A percentile compares a stretch with the other conserved stretches of the same genome.
These are phyloP conservation scores for Claviceps pazoutovae DNA, from an alignment of 2,329 filamentous ascomycete species.

Conservation along the genomic window DNA sequence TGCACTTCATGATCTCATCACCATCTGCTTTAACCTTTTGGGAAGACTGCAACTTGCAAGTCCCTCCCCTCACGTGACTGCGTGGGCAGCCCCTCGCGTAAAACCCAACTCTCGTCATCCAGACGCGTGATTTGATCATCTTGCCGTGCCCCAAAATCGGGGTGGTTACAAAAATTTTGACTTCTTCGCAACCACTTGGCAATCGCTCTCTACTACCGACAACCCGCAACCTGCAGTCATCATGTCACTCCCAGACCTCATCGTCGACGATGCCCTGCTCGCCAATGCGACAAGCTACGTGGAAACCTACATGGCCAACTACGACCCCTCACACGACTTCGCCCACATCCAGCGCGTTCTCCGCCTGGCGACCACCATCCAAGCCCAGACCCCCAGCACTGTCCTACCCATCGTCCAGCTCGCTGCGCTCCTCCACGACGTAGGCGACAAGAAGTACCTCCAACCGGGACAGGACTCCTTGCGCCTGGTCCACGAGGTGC, in stretches of 20 bases:
- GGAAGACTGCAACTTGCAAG: background rate
- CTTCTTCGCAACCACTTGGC: too few species aligned
- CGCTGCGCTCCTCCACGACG: conserved; percentile 69
- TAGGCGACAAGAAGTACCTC: conserved; percentile 75
- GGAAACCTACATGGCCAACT: conserved; percentile 57
- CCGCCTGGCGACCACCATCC: conserved; percentile 53
- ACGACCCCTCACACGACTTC: conserved; percentile 83
- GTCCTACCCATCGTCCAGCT: conserved; percentile 45
- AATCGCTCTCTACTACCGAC: background rate
- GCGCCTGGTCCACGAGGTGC: conserved; percentile 39
- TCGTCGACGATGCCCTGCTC: conserved; percentile 29
- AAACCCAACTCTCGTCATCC: background rate
- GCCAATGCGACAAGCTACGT: conserved; percentile 49
- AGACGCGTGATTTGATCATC: background rate
- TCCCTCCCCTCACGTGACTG: background rate
- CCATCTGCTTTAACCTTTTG: too few species aligned
- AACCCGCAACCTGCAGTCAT: background rate
- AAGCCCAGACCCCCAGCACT: conserved; percentile 31
- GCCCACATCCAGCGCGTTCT: conserved; percentile 70
- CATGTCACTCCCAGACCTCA: conserved; percentile 7
- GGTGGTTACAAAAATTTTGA: too few species aligned
- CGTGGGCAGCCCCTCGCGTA: background rate
- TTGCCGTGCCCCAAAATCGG: too few species aligned
- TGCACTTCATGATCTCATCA: too few species aligned
- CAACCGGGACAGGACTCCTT: conserved; percentile 40